These are phyloP conservation scores for Chondrus crispus DNA, from an alignment of 23 red algal genomes.

Conservation along the genomic window DNA sequence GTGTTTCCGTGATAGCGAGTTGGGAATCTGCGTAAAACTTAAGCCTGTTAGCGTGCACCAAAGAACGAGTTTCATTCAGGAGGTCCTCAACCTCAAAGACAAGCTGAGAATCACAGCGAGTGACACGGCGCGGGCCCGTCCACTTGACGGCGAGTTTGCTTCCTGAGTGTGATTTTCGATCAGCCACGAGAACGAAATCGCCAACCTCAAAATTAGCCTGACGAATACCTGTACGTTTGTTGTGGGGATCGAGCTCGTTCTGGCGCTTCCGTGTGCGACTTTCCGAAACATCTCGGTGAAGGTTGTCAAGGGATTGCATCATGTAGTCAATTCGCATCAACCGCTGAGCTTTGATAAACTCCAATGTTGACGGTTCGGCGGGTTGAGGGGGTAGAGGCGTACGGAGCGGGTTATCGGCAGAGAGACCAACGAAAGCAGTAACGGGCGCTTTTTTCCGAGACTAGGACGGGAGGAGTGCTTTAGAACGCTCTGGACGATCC, in stretches of 20 bases:
- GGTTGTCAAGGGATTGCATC: not conserved
- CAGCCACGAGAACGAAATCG: not conserved
- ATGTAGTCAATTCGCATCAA: not conserved
- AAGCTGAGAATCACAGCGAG: too few relatives aligned
- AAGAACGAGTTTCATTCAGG: not conserved
- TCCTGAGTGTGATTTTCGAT: not conserved
- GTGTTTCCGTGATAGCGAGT: not conserved
- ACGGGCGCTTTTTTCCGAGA: not conserved
- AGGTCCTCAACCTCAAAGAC: not conserved
- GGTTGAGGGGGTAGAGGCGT: not conserved
- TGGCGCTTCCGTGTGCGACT: not conserved
- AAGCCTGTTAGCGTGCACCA: not conserved
- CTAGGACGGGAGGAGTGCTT: not conserved
- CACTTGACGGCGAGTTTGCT: not conserved
- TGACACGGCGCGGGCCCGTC: not conserved
- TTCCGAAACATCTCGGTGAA: not conserved
- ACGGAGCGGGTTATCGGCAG: not conserved
- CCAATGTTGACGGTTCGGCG: not conserved
- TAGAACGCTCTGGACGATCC: not conserved
- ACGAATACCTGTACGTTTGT: not conserved
- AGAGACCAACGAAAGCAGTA: not conserved
- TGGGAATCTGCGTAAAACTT: constrained; percentile 15
- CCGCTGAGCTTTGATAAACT: not conserved
- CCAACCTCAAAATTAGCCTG: not conserved
- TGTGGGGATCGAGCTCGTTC: not conserved